Base-by-base conservation (phyloP, 371 early-diverging fungal genomes). In the Mortierella sp. region DNA sequence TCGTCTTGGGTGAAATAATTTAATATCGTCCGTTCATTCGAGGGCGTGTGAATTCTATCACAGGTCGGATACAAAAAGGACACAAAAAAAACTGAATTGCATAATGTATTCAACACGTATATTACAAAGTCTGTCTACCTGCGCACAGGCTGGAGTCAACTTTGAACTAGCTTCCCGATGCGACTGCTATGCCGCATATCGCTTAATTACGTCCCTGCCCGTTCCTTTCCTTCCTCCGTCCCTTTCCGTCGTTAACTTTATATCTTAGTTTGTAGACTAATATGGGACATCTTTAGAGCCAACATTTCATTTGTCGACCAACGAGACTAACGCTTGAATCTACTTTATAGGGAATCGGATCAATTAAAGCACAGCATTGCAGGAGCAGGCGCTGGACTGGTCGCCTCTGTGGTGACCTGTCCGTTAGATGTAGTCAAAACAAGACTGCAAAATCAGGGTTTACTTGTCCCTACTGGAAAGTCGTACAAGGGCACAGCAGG, bases 401-500 rank as follows among this genome's bases (percentile, higher is more conserved):
- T 94, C 24, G 92, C 96, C 22, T 91, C 96, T 6, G 86, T 96
- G 21, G 89, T 96, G 16, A 95, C 96, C 13, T 94, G 95, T 78
- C 99, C 99, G 7, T 86, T 98, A 33, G 99, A 98, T 85, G 97
- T 98, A 19, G 94, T 96, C 53, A 98, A 98, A 77, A 95, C 97
- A 16, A 88, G 97, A 38, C 87, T 98, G 65, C 99, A 98, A 84
- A 97, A 97, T 80, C 96, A 97, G 76, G 87, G 96, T 21, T 90
- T 92, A 19, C 36, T 87, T 43, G 43, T 21, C 8, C n/a, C 66
- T 2, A 55, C 58, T 5, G 43, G 62, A 66, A 80, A 69, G 64
- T 72, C 75, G n/a, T 80, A 80, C 75, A 80, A 72, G 33, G 81
- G 81, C 59, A 80, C 81, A 65, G 81, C 81, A 66, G 81, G 81